Percentiles rank a stretch among this genome's conserved stretches.
phyloP scores from a whole-genome alignment of 108 stramenopile genomes.

The Pseudonitzschia pungens region DNA sequence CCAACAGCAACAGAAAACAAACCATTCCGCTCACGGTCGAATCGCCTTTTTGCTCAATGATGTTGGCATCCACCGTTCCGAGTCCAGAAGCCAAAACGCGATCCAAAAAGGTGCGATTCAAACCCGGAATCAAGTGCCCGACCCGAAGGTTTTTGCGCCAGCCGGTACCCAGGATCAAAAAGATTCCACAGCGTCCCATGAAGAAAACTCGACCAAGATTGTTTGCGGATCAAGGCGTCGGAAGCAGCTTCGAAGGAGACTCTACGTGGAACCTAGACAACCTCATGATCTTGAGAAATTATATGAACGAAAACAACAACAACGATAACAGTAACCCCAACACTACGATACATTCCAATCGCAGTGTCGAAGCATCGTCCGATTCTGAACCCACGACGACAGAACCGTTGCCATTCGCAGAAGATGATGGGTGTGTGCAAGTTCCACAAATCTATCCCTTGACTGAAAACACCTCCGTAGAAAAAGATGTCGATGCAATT shows the following conservation, averaged over 20 bases:
- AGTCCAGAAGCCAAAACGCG: not conserved
- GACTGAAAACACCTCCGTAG: not conserved
- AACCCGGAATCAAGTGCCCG: conserved; percentile 8
- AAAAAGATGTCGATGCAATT: not conserved
- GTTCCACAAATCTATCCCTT: no score
- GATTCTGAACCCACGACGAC: no score
- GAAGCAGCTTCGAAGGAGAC: not conserved
- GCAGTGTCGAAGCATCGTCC: no score
- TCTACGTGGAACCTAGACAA: not conserved
- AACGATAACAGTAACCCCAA: not conserved
- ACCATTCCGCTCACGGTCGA: not conserved
- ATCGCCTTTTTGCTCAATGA: not conserved
- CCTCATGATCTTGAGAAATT: not conserved
- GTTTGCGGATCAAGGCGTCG: not conserved
- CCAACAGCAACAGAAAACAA: not conserved
- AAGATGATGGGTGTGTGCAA: no score
- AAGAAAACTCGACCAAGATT: not conserved
- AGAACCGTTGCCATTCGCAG: no score
- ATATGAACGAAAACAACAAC: not conserved
- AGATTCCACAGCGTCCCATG: not conserved
- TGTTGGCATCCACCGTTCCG: not conserved
- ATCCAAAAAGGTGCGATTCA: conserved; percentile 1
- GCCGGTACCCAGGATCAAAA: not conserved
- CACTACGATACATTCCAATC: no score
- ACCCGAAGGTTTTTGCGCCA: not conserved